Evolutionary conservation across 73 alveolate species (phyloP), one percentile per base, ranked within the genome.

Genomic region (Blepharisma stoltei): DNA sequence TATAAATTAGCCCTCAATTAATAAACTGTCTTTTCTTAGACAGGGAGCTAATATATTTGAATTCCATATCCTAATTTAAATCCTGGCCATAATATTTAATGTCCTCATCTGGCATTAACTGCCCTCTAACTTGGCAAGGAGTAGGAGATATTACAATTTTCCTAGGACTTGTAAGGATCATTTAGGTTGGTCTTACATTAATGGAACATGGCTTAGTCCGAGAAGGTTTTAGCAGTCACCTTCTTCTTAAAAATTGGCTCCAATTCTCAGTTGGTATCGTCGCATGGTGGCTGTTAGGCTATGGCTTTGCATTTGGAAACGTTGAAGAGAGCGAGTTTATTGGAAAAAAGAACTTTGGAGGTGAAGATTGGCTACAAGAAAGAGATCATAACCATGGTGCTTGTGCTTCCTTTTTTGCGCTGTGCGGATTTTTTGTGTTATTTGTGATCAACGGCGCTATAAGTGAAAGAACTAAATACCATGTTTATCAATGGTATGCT

Each of bases 321-420:
- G 23, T 20, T 1, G 41, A 32, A 32, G 5, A 52, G 23, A 52
- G 66, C 4, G 66, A 52, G n/a, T 52, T 52, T 20, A 52, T 52
- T 52, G 66, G 66, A 14, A 20, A 52, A 52, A 20, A 52, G 66
- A 52, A 52, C 23, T 52, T 52, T 52, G 66, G 66, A 11, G n/a
- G 27, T 2, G 66, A 52, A 11, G 23, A 52, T 14, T 52, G 66
- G 66, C 66, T 52, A 14, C n/a, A 11, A 52, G 66, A 52, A 14
- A 11, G 23, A 52, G 23, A 52, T 14, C 66, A 14, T 20, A 52
- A 52, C 23, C 66, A 52, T 52, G 66, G 66, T 14, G 66, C 66
- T 20, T 52, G 66, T 52, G n/a, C 23, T 20, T 52, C 66, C n/a
- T 52, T 14, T 52, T 14, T 11, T 52, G 66, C 23, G n/a, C 66